phyloP scores from a whole-genome alignment of 805 yeast genomes.

The Metschnikowia hibisci region DNA sequence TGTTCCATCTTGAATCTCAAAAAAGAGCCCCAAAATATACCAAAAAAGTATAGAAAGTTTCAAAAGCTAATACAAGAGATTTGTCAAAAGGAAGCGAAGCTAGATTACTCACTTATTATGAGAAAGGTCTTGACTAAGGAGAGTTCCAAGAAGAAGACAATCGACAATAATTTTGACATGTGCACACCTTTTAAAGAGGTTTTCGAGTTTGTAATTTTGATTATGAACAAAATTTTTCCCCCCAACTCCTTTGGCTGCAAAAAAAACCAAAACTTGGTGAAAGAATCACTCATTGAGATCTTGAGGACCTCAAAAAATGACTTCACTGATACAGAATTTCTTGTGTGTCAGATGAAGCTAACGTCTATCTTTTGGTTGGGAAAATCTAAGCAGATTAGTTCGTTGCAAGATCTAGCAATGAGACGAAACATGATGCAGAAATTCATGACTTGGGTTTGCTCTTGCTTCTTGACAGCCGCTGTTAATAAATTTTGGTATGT shows the following conservation, averaged over 20 bases:
- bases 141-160: slow-evolving; percentile 9
- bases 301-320: slow-evolving; percentile 26
- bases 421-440: slow-evolving; percentile 33
- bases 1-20: not conserved
- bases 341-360: slow-evolving; percentile 36
- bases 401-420: slow-evolving; percentile 40
- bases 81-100: slow-evolving; percentile 26
- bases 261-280: slow-evolving; percentile 29
- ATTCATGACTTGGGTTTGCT: slow-evolving; percentile 60
- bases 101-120: slow-evolving; percentile 9
- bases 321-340: slow-evolving; percentile 24
- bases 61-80: slow-evolving; percentile 18
- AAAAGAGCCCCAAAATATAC: slow-evolving; percentile 2
- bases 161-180: slow-evolving; percentile 26
- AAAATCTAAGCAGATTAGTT: slow-evolving; percentile 21
- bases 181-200: slow-evolving; percentile 34
- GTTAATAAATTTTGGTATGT: slow-evolving; percentile 60
- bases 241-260: slow-evolving; percentile 48
- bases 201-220: slow-evolving; percentile 36
- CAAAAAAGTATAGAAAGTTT: slow-evolving; percentile 9
- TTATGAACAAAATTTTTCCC: slow-evolving; percentile 51
- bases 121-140: slow-evolving; percentile 31
- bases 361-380: slow-evolving; percentile 57
- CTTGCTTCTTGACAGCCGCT: slow-evolving; percentile 41
- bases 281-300: slow-evolving; percentile 1